phyloP scores from a whole-genome alignment of 192 early-diverging fungal species.

The Coemansia sp. region DNA sequence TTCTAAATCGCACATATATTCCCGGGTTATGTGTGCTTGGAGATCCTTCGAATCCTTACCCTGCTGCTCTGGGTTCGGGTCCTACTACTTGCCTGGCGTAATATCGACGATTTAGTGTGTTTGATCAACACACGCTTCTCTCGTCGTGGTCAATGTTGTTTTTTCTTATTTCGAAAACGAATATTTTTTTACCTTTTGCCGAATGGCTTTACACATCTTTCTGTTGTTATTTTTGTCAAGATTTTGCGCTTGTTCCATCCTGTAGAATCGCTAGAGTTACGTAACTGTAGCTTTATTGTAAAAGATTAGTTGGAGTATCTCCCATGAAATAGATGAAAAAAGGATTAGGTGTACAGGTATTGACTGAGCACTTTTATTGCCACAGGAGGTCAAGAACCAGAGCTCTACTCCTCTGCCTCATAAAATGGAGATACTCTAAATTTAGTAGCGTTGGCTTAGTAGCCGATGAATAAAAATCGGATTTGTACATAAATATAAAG shows the following conservation, averaged over 20 bases:
- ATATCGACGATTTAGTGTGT: too few species aligned
- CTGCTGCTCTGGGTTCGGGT: too few species aligned
- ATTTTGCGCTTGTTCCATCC: too few species aligned
- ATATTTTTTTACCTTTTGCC: not conserved
- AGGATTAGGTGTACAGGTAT: not conserved
- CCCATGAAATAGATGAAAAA: not conserved
- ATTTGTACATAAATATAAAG: conserved; percentile 13
- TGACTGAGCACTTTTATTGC: conserved; percentile 13
- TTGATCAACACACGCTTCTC: too few species aligned
- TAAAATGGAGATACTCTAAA: conserved; percentile 54
- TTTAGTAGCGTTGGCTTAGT: conserved; percentile 9
- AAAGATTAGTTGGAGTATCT: not conserved
- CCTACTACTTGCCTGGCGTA: too few species aligned
- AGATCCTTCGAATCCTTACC: not conserved
- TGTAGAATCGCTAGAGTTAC: too few species aligned
- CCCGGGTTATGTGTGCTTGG: not conserved
- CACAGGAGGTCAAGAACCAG: conserved; percentile 42
- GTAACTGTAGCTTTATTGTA: too few species aligned
- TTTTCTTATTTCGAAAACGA: not conserved
- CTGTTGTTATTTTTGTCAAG: too few species aligned
- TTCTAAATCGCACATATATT: too few species aligned
- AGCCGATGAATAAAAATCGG: not conserved
- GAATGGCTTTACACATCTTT: too few species aligned
- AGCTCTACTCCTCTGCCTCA: conserved; percentile 45
- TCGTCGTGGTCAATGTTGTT: not conserved